phyloP scores from a whole-genome alignment of 2,329 filamentous ascomycete species.

The Plectosphaerella plurivora region DNA sequence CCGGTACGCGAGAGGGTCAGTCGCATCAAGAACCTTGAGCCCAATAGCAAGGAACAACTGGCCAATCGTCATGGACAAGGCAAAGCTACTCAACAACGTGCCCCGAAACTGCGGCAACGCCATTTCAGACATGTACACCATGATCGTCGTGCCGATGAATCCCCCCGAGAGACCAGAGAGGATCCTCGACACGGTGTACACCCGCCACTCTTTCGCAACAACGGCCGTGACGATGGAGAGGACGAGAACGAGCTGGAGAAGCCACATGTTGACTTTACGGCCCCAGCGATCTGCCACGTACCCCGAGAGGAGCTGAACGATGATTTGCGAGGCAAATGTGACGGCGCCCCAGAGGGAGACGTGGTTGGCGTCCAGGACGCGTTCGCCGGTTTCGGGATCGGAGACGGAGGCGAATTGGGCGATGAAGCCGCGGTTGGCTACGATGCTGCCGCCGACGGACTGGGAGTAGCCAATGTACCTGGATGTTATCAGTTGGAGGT shows the following conservation, averaged over 20 bases:
- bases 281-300: neutral
- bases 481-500: neutral
- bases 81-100: neutral
- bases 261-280: neutral
- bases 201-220: neutral
- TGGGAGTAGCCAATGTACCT: neutral
- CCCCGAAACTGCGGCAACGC: constrained; percentile 1
- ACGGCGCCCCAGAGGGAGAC: constrained; percentile 1
- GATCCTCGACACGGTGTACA: neutral
- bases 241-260: neutral
- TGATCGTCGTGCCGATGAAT: neutral
- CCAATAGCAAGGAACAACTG: neutral
- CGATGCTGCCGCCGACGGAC: neutral
- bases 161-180: neutral
- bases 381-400: neutral
- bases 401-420: neutral
- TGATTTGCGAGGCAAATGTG: neutral
- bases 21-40: neutral
- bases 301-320: neutral
- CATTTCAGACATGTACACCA: constrained; percentile 3
- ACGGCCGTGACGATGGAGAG: neutral
- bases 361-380: neutral
- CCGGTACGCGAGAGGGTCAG: neutral
- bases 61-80: neutral
- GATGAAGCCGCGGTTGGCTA: constrained; percentile 2